Base-by-base conservation (phyloP, 371 early-diverging fungal species). In the Apophysomyces trapeziformis region DNA sequence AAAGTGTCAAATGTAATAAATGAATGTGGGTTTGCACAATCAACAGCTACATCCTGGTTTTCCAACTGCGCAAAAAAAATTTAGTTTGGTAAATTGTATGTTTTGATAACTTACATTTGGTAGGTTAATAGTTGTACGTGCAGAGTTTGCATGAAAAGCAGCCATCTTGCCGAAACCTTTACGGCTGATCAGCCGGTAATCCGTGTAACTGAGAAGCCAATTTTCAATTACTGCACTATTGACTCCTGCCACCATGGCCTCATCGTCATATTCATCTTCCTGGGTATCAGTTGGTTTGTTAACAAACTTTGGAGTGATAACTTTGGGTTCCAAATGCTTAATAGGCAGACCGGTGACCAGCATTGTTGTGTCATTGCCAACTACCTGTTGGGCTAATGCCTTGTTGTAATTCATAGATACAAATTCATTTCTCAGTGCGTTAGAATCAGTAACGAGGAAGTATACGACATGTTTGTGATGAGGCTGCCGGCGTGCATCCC, bases 141-240 rank as follows among this genome's bases (percentile, higher is more conserved):
- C 50, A 11, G 58, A 46, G 5, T 68, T 58, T 3, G 68, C 58
- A 43, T 77, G 71, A 60, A 71, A 77, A 0, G 84, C 70, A 21
- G 84, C 81, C 67, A 83, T 73, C 57, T 83, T 83, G 16, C 84
- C 84, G 43, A 76, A 83, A 1, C 84, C 84, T 65, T 80, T 77
- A 14, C 74, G 71, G 57, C 76, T 77, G 46, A 83, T 80, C 4
- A 83, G 65, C 37, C 84, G 75, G 58, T 83, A 83, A 45, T 80
- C 74, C n/a, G 84, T 80, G 39, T 69, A 73, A 35, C 79, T 79
- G 18, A 83, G 64, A 38, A 83, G 59, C 79, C 81, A 83, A 56
- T 83, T 83, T 46, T 83, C 84, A 67, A 83, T 83, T 21, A 79
- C 72, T n/a, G 84, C 84, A 56, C 79, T 73, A 36, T 80, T 77